Evolutionary conservation across 1,139 yeast species (phyloP).

Genomic region (Eremothecium sinecaudum): DNA sequence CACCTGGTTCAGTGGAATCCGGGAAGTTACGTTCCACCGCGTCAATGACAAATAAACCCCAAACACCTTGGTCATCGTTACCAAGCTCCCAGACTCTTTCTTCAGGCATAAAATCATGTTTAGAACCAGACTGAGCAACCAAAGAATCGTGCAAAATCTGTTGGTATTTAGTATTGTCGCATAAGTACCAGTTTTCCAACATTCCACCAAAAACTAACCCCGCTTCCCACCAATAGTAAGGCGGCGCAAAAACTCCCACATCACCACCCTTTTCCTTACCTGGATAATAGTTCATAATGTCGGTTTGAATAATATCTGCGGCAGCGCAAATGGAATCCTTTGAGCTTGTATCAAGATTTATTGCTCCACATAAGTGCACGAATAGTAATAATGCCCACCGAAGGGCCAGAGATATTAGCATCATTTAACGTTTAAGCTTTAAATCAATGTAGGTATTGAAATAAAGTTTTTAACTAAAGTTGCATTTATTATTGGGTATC

Average conservation of each 20-base stretch:
- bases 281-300: constrained; percentile 50
- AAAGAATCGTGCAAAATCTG: constrained; percentile 39
- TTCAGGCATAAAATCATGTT: constrained; percentile 46
- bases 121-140: constrained; percentile 45
- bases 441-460: no score
- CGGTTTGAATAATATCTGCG: constrained; percentile 39
- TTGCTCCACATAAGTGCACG: constrained; percentile 11
- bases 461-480: not conserved
- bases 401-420: no score
- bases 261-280: constrained; percentile 47
- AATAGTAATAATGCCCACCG: no score
- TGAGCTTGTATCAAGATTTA: constrained; percentile 29
- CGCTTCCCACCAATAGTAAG: constrained; percentile 69
- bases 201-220: constrained; percentile 61
- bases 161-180: constrained; percentile 40
- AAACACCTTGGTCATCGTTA: constrained; percentile 64
- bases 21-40: constrained; percentile 57
- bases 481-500: no score
- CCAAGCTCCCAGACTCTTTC: constrained; percentile 59
- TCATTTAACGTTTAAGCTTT: no score
- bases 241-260: constrained; percentile 49
- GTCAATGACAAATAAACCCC: constrained; percentile 54
- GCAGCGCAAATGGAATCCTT: constrained; percentile 42
- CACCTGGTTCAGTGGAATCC: constrained; percentile 28
- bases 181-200: constrained; percentile 43